Conservation (phyloP, 2,329 filamentous ascomycete species). For the Pseudopithomyces maydicus region DNA sequence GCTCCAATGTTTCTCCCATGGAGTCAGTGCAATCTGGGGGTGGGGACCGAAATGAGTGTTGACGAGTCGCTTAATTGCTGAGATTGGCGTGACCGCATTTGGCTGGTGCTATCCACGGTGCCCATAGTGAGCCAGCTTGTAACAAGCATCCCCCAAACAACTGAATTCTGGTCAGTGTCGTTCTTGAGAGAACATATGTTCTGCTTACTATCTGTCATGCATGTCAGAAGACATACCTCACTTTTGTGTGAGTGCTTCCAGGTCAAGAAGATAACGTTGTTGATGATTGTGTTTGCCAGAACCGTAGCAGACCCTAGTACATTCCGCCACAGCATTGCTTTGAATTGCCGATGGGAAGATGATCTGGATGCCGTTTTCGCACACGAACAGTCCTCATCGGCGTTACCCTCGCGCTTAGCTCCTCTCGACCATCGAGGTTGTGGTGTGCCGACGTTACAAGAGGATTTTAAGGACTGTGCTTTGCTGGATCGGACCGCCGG, state of each 20-base stretch:
- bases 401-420: neutral
- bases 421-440: neutral
- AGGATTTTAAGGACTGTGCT: neutral
- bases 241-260: conserved; percentile 34
- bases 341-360: conserved; percentile 16
- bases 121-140: conserved; percentile 26
- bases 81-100: neutral
- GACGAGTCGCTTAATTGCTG: neutral
- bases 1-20: neutral
- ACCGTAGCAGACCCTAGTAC: conserved; percentile 36
- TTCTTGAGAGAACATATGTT: too few species aligned
- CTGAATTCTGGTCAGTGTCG: conserved; percentile 5
- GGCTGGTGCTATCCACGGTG: conserved; percentile 6
- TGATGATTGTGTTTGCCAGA: conserved; percentile 40
- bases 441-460: neutral
- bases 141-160: conserved; percentile 23
- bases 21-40: neutral
- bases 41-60: neutral
- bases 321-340: conserved; percentile 27
- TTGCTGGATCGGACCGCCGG: conserved; percentile 20
- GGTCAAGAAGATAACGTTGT: conserved; percentile 37
- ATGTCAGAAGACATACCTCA: conserved; percentile 45
- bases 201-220: conserved; percentile 45
- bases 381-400: neutral
- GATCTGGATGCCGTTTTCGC: neutral